phyloP scores from a whole-genome alignment of 345 rosid species.

The Mercurialis annua region DNA sequence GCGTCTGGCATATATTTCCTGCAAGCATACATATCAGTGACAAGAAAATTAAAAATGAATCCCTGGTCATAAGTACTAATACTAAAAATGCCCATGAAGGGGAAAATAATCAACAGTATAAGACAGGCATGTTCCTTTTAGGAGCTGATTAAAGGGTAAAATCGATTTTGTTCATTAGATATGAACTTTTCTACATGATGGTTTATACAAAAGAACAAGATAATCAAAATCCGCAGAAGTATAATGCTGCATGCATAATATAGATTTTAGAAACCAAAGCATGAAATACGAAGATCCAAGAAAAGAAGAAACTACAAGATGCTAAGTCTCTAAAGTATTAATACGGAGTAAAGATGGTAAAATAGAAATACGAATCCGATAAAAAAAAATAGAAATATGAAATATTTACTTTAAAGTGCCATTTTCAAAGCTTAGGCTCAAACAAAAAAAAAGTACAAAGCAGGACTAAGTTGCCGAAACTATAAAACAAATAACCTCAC shows the following conservation, averaged over 20 bases:
- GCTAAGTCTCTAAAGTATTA: not conserved
- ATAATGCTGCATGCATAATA: not conserved
- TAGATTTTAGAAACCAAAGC: not conserved
- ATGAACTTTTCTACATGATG: not conserved
- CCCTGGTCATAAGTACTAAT: not conserved
- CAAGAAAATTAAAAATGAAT: conserved; percentile 1
- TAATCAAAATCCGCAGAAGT: not conserved
- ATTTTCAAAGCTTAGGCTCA: not conserved
- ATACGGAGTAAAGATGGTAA: too few species aligned
- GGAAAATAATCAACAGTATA: not conserved
- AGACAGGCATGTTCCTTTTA: not conserved
- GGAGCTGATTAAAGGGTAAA: not conserved
- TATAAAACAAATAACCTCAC: not conserved
- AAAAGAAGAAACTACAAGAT: not conserved
- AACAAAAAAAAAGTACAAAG: not conserved
- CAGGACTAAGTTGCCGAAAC: conserved; percentile 4
- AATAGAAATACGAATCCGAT: too few species aligned
- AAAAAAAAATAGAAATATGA: too few species aligned
- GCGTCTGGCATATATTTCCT: conserved; percentile 83
- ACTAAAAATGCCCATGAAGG: not conserved
- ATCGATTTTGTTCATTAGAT: not conserved
- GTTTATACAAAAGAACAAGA: not conserved
- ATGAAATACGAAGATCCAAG: not conserved
- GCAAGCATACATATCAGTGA: conserved; percentile 22
- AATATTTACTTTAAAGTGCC: not conserved